Evolutionary conservation across 306 rosid species (phyloP), one percentile per base, ranked within the genome.

Genomic region (Nissolia schottii): DNA sequence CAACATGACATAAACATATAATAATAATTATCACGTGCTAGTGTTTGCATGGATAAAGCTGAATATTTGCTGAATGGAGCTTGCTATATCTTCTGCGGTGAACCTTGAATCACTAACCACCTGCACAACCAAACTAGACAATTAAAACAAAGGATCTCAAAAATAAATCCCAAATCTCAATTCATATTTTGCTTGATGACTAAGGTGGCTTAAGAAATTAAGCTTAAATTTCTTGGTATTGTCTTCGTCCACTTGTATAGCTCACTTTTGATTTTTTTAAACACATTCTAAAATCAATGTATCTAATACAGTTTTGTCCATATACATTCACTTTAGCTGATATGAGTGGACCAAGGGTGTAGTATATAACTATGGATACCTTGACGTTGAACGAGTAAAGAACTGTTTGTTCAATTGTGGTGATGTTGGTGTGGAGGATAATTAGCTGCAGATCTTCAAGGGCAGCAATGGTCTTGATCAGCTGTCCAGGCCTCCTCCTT

Each of bases 361-460:
- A 40, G 3, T 40, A 40, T 10, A 7, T n/a, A 13, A 13, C 5
- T 14, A 43, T n/a, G 4, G 15, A 1, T 57, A 92, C 98, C 97
- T 94, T 89, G 82, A 93, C 97, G 18, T 90, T 93, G 79, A 94
- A 94, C 3, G 97, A 91, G 84, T 94, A 94, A 45, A 94, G 96
- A 71, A 94, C 98, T 1, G 98, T 91, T 61, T 94, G 98, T 67
- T 94, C 98, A 62, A 94, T 89, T 71, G 97, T 94, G 75, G 98
- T 94, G 59, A 94, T 91, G 77, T 94, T 94, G 11, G 98, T 94
- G 41, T 94, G 98, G 64, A 94, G 98, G 58, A 94, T 89, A 31
- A 81, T 87, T 1, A 94, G 84, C 66, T 94, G 98, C 57, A 94
- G 76, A 81, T 94, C 98, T 84, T 94, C 97, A 1, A 94, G 92